Evolutionary conservation across 805 yeast genomes (phyloP), one percentile per base, ranked within the genome.

Genomic region (Ogataea henricii): DNA sequence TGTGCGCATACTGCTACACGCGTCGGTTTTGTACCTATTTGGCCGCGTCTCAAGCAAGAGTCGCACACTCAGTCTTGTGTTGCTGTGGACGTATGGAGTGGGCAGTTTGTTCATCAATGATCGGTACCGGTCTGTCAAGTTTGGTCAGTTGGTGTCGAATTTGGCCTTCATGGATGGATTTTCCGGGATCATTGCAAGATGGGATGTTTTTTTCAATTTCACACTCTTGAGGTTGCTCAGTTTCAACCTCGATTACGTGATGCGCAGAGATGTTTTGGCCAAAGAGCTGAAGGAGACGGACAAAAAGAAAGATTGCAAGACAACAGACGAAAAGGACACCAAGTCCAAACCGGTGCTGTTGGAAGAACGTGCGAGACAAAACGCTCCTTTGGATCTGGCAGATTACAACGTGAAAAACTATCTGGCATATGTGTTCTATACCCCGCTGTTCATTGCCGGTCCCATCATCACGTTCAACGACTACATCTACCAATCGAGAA

Each of bases 181-280:
- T 56, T 76, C 77, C 40, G 97, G 98, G 0, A 76, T 91, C 12
- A 83, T 94, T 51, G 74, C 82, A 14, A 77, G 98, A 58, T 94
- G 99, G 99, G 97, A 94, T 63, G 97, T 94, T 3, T 89, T 87
- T 58, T 94, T 83, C 75, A 94, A 94, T 68, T 90, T 95, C 67
- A 85, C 96, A 1, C 70, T 92, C 50, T 74, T 94, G 45, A 77
- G 97, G 59, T 81, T 90, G 77, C 69, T 94, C 39, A 88, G 96
- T 49, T 94, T 77, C 66, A 87, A 88, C 54, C 63, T 88, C 52
- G 99, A 94, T 67, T 89, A 78, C 58, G 58, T 84, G 25, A 79
- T 77, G 56, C 72, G 72, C 42, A 63, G 53, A 46, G 60, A 56
- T 17, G 30, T 18, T 7, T 45, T 16, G 29, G 17, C 7, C 40